These are phyloP conservation scores for Cadophora sp. DNA, from an alignment of 2,329 filamentous ascomycete genomes.

Conservation along the genomic window DNA sequence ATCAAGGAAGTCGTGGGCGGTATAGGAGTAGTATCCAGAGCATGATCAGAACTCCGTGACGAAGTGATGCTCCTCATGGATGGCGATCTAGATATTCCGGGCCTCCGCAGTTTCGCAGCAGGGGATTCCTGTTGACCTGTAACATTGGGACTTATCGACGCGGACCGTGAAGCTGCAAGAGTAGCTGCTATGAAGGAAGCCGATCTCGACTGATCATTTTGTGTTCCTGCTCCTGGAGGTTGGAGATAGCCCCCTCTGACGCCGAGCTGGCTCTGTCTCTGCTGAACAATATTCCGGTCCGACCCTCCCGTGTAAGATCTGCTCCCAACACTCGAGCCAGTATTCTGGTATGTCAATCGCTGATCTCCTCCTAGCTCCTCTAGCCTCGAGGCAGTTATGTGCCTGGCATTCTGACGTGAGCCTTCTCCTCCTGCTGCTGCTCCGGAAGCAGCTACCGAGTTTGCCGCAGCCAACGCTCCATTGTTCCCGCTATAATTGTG, in stretches of 20 bases:
- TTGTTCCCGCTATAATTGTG: slow-evolving; percentile 50
- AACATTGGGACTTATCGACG: slow-evolving; percentile 57
- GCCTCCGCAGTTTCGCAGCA: slow-evolving; percentile 17
- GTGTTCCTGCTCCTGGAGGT: slow-evolving; percentile 28
- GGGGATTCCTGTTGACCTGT: slow-evolving; percentile 36
- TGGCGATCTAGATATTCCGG: slow-evolving; percentile 21
- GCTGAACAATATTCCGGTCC: slow-evolving; percentile 27
- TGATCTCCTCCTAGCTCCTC: slow-evolving; percentile 31
- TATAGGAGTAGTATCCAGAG: slow-evolving; percentile 63
- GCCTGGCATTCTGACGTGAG: slow-evolving; percentile 16
- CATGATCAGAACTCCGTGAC: slow-evolving; percentile 42
- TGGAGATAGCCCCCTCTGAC: slow-evolving; percentile 33
- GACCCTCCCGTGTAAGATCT: slow-evolving; percentile 26
- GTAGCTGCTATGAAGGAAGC: slow-evolving; percentile 68
- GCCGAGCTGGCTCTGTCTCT: slow-evolving; percentile 27
- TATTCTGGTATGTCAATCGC: slow-evolving; percentile 29
- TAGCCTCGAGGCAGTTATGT: slow-evolving; percentile 42
- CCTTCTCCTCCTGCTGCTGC: slow-evolving; percentile 22
- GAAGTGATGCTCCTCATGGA: slow-evolving; percentile 37
- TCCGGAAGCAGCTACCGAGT: slow-evolving; percentile 44
- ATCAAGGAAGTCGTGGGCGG: slow-evolving; percentile 69
- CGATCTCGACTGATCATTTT: slow-evolving; percentile 49
- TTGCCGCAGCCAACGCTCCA: slow-evolving; percentile 54
- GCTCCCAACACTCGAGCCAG: slow-evolving; percentile 34
- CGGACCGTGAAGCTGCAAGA: slow-evolving; percentile 66